phyloP scores from a whole-genome alignment of 805 yeast genomes.

The Yarrowia sp. region DNA sequence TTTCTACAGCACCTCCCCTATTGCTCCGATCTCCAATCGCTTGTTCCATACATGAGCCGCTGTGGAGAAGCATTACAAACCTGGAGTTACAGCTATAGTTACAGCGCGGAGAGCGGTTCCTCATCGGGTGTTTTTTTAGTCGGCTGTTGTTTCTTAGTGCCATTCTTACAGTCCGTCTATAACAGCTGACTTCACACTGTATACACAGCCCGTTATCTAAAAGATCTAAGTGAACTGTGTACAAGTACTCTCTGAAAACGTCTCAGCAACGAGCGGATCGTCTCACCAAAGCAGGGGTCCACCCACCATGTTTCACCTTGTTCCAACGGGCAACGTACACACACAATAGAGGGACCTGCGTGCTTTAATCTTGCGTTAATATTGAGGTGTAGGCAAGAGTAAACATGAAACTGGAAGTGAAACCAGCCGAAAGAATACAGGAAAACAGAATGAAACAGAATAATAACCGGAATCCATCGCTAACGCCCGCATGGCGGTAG shows the following conservation, averaged over 20 bases:
- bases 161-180: neutral
- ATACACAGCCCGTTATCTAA: neutral
- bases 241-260: too few relatives aligned
- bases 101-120: neutral
- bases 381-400: neutral
- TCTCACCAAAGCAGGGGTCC: slow-evolving; percentile 9
- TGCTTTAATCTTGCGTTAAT: slow-evolving; percentile 18
- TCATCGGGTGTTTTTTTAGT: neutral
- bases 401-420: neutral
- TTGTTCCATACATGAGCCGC: too few relatives aligned
- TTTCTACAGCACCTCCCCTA: too few relatives aligned
- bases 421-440: neutral
- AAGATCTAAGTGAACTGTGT: neutral
- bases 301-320: neutral
- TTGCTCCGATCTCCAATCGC: too few relatives aligned
- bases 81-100: neutral
- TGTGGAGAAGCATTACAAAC: too few relatives aligned
- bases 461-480: too few relatives aligned
- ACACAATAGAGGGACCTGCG: slow-evolving; percentile 18
- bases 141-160: neutral
- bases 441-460: too few relatives aligned
- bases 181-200: too few relatives aligned
- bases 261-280: neutral
- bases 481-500: too few relatives aligned
- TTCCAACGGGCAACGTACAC: neutral